A percentile compares a stretch with the other conserved stretches of the same genome.
These are phyloP conservation scores for Biscogniauxia mediterranea DNA, from an alignment of 2,329 filamentous ascomycete species.

Conservation along the genomic window DNA sequence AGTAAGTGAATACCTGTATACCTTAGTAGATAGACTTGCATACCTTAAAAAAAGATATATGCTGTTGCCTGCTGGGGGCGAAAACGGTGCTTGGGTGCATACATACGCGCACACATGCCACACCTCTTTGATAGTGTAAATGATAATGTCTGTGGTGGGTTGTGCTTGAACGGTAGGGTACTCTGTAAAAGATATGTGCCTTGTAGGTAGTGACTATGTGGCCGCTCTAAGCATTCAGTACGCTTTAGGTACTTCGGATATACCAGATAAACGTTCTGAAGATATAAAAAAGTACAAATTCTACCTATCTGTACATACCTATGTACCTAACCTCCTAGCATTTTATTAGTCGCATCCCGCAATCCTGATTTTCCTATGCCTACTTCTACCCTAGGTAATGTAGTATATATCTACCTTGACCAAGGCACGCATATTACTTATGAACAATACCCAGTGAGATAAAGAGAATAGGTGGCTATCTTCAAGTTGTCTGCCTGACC, in stretches of 20 bases:
- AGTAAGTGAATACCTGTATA: too few relatives aligned
- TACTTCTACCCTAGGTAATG: too few relatives aligned
- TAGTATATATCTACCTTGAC: too few relatives aligned
- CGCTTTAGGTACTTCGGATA: not conserved
- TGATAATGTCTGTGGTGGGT: not conserved
- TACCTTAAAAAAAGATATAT: not conserved
- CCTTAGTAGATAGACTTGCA: not conserved
- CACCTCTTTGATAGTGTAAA: not conserved
- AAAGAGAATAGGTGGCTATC: too few relatives aligned
- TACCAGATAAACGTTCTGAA: not conserved
- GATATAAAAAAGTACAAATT: not conserved
- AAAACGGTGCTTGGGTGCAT: not conserved
- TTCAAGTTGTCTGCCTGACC: not conserved
- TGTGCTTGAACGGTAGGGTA: not conserved
- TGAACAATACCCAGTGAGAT: too few relatives aligned
- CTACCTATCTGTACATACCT: not conserved
- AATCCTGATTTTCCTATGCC: not conserved
- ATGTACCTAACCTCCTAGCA: too few relatives aligned
- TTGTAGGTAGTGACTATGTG: not conserved
- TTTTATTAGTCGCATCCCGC: not conserved
- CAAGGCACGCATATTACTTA: too few relatives aligned
- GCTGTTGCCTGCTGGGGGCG: not conserved
- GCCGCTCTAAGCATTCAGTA: not conserved
- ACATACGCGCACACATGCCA: not conserved
- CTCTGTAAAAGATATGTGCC: not conserved